These are phyloP conservation scores for Colletotrichum cereale DNA, from an alignment of 2,329 filamentous ascomycete genomes.

Conservation along the genomic window DNA sequence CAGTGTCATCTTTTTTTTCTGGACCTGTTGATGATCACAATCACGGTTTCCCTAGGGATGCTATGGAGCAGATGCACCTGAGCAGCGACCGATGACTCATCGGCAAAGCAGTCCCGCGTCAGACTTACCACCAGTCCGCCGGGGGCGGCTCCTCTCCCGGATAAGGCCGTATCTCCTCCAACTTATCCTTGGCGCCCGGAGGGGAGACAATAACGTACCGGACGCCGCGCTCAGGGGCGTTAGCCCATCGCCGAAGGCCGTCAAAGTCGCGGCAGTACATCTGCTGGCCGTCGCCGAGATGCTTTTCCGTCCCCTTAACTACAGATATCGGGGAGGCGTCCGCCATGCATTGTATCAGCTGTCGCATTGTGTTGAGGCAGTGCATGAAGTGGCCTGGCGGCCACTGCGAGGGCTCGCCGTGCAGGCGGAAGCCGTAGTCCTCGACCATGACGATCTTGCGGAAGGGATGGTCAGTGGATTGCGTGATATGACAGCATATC, in stretches of 20 bases:
- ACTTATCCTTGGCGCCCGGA: background rate
- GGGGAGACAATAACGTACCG: background rate
- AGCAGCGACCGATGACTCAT: too few relatives aligned
- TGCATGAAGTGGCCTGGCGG: conserved; percentile 14
- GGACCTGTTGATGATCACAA: too few relatives aligned
- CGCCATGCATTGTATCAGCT: conserved; percentile 12
- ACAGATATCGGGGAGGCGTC: conserved; percentile 6
- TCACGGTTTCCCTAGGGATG: too few relatives aligned
- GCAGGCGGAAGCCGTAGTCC: conserved; percentile 11
- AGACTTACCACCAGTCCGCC: background rate
- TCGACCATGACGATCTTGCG: conserved; percentile 20
- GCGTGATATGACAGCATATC: background rate
- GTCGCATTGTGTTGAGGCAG: conserved; percentile 19
- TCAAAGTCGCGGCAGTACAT: conserved; percentile 20
- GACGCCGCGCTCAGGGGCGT: conserved; percentile 42
- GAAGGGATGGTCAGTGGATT: background rate
- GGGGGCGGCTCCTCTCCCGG: background rate
- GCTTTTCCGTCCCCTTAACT: background rate
- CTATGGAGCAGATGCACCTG: too few relatives aligned
- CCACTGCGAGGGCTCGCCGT: conserved; percentile 9
- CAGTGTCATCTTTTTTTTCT: too few relatives aligned
- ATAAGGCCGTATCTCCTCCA: background rate
- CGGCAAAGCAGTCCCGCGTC: too few relatives aligned
- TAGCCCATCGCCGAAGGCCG: conserved; percentile 6
- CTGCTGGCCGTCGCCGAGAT: conserved; percentile 20